Conservation (phyloP, 2,329 filamentous ascomycete genomes). For the Phialemonium atrogriseum region DNA sequence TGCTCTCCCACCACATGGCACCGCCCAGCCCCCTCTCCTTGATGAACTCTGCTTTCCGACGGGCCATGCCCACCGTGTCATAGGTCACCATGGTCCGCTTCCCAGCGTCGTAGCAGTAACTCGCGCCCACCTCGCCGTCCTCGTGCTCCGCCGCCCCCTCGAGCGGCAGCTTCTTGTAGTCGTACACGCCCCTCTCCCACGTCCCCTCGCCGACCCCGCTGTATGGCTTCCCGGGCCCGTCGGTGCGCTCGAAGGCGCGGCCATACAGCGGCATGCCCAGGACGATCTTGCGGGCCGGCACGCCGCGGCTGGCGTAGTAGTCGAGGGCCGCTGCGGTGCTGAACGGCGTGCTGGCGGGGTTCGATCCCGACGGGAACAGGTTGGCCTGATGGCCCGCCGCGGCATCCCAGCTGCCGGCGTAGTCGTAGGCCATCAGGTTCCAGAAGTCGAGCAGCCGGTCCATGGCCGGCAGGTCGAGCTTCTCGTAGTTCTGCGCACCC, state of each 20-base stretch:
- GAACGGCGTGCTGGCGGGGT: slow-evolving; percentile 66
- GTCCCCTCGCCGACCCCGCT: slow-evolving; percentile 67
- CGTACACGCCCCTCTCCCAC: slow-evolving; percentile 80
- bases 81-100: slow-evolving; percentile 68
- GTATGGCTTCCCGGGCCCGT: slow-evolving; percentile 63
- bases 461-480: slow-evolving; percentile 56
- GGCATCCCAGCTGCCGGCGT: slow-evolving; percentile 72
- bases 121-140: slow-evolving; percentile 59
- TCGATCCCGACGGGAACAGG: slow-evolving; percentile 49
- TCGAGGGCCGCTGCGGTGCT: slow-evolving; percentile 63
- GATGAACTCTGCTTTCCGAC: slow-evolving; percentile 65
- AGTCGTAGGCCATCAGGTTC: slow-evolving; percentile 88
- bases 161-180: slow-evolving; percentile 78
- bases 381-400: slow-evolving; percentile 73
- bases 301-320: slow-evolving; percentile 58
- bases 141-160: slow-evolving; percentile 54
- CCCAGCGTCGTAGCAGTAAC: slow-evolving; percentile 64
- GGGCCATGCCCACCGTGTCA: slow-evolving; percentile 60
- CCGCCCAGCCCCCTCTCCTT: slow-evolving; percentile 62
- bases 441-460: slow-evolving; percentile 62
- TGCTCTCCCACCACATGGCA: slow-evolving; percentile 97
- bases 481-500: slow-evolving; percentile 53
- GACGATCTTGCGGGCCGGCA: slow-evolving; percentile 66
- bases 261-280: slow-evolving; percentile 91
- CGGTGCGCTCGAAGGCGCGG: slow-evolving; percentile 71